A percentile compares a stretch with the other conserved stretches of the same genome.
These are phyloP conservation scores for Botrytis hyacinthi DNA, from an alignment of 2,329 filamentous ascomycete species.

Conservation along the genomic window DNA sequence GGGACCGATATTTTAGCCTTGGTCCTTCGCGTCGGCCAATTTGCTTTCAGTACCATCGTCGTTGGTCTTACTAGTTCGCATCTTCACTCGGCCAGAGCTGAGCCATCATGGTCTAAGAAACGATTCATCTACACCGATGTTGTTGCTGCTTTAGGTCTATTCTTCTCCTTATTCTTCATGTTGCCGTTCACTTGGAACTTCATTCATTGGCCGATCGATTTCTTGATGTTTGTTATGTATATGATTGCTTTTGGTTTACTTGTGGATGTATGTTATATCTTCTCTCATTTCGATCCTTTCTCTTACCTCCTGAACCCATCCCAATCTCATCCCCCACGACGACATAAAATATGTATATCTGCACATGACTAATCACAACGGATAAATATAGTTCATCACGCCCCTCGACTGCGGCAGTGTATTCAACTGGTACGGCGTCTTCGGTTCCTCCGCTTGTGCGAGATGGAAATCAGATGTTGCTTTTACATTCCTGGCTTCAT, in stretches of 20 bases:
- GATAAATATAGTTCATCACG: slow-evolving; percentile 54
- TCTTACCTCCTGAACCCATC: too few species aligned
- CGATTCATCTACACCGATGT: slow-evolving; percentile 22
- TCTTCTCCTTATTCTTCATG: slow-evolving; percentile 69
- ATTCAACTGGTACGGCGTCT: slow-evolving; percentile 82
- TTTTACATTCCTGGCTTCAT: slow-evolving; percentile 30
- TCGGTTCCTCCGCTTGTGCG: slow-evolving; percentile 68
- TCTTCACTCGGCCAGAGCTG: neutral
- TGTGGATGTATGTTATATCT: slow-evolving; percentile 10
- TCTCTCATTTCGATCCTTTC: neutral
- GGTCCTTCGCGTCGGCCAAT: slow-evolving; percentile 4
- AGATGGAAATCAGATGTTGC: slow-evolving; percentile 60
- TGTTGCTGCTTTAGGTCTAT: slow-evolving; percentile 60
- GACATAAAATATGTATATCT: too few species aligned
- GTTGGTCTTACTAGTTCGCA: slow-evolving; percentile 6
- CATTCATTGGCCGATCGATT: slow-evolving; percentile 68
- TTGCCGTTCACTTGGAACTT: slow-evolving; percentile 68
- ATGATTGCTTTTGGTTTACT: slow-evolving; percentile 51
- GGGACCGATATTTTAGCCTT: neutral
- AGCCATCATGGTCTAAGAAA: slow-evolving; percentile 6
- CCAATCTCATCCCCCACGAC: fast-evolving
- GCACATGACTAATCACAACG: neutral
- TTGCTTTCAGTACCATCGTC: slow-evolving; percentile 7
- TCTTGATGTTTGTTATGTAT: slow-evolving; percentile 65
- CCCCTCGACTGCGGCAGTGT: slow-evolving; percentile 76